phyloP scores from a whole-genome alignment of 176 grass and related monocot genomes.

The Zoysia pacifica region DNA sequence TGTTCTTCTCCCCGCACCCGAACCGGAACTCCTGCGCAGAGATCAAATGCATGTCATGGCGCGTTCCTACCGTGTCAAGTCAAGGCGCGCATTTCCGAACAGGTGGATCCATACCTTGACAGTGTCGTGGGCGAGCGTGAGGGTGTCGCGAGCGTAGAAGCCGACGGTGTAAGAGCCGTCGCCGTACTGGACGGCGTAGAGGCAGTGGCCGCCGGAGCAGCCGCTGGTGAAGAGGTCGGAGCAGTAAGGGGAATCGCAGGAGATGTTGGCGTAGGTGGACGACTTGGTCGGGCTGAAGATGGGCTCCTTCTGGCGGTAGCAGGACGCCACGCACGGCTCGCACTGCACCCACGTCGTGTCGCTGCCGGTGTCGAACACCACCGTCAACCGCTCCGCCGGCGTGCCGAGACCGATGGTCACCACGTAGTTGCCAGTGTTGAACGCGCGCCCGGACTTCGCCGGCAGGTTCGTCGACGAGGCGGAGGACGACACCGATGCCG shows the following conservation, averaged over 20 bases:
- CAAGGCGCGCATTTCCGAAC: too few relatives aligned
- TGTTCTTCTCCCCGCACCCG: slow-evolving; percentile 76
- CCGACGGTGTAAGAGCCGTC: slow-evolving; percentile 75
- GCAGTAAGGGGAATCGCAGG: slow-evolving; percentile 65
- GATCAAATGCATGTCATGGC: too few relatives aligned
- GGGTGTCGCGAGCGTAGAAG: slow-evolving; percentile 67
- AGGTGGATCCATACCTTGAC: background rate
- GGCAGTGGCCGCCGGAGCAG: slow-evolving; percentile 54
- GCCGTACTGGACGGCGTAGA: slow-evolving; percentile 65
- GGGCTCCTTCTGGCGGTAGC: slow-evolving; percentile 58
- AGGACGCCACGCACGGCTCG: slow-evolving; percentile 51
- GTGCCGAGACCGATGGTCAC: slow-evolving; percentile 69
- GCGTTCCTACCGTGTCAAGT: too few relatives aligned
- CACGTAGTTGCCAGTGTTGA: slow-evolving; percentile 68
- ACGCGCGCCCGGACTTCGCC: slow-evolving; percentile 21
- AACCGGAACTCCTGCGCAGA: slow-evolving; percentile 40
- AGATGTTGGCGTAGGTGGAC: slow-evolving; percentile 77
- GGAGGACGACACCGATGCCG: background rate
- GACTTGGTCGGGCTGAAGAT: slow-evolving; percentile 63
- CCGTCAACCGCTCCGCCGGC: slow-evolving; percentile 44
- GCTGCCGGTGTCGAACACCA: slow-evolving; percentile 90
- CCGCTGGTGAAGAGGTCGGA: slow-evolving; percentile 28
- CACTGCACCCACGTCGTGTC: slow-evolving; percentile 95
- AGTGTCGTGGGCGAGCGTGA: slow-evolving; percentile 38
- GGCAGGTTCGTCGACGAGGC: slow-evolving; percentile 42